These are phyloP conservation scores for Plasmodium knowlesi DNA, from an alignment of 169 alveolate species.

Conservation along the genomic window DNA sequence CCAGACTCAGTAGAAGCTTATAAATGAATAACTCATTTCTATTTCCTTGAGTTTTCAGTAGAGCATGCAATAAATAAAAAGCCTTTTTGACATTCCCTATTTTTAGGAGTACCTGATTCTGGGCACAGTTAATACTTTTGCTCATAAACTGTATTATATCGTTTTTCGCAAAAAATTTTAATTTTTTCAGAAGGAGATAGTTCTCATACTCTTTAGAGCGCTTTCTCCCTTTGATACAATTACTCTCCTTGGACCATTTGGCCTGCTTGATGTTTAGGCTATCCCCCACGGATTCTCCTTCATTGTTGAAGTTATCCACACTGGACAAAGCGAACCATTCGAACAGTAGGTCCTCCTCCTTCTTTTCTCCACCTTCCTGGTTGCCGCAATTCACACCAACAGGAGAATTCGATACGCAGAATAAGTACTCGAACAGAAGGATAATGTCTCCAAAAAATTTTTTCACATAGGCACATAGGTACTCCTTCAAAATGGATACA, in stretches of 20 bases:
- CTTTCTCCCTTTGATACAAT: background rate
- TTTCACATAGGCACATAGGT: conserved; percentile 32
- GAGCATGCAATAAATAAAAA: background rate
- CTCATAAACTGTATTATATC: conserved; percentile 61
- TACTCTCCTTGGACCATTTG: background rate
- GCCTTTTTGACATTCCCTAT: conserved; percentile 22
- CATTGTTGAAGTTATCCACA: conserved; percentile 27
- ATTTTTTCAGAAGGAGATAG: background rate
- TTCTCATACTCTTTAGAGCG: background rate
- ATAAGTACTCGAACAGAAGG: conserved; percentile 49
- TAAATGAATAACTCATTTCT: conserved; percentile 8
- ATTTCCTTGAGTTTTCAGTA: background rate
- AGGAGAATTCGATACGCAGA: background rate
- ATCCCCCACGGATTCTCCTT: background rate
- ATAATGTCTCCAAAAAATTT: conserved; percentile 65
- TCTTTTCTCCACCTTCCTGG: background rate
- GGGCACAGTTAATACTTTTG: conserved; percentile 6
- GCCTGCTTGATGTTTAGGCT: background rate
- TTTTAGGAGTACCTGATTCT: conserved; percentile 6
- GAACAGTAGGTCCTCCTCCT: conserved; percentile 24
- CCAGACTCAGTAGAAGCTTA: conserved; percentile 16
- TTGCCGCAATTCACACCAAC: background rate
- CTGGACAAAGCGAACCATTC: conserved; percentile 16
- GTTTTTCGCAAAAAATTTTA: conserved; percentile 46
- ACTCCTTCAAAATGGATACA: conserved; percentile 62